phyloP scores from a whole-genome alignment of 2,329 filamentous ascomycete species.

The Helotiales sp. region DNA sequence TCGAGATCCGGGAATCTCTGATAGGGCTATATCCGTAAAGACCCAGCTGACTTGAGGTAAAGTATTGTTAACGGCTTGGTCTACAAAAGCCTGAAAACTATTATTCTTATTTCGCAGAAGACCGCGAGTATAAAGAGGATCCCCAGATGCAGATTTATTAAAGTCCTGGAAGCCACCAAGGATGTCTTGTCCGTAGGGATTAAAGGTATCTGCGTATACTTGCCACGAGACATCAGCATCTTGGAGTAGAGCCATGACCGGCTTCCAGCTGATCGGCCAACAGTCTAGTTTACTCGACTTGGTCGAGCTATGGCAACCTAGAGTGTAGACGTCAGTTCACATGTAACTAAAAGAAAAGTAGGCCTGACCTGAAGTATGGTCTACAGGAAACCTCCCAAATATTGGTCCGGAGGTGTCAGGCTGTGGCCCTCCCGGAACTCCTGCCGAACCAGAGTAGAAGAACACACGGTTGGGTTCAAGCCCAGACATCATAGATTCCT shows the following conservation, averaged over 20 bases:
- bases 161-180: slow-evolving; percentile 45
- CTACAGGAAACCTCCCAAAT: slow-evolving; percentile 43
- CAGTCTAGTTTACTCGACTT: slow-evolving; percentile 41
- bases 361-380: too few species aligned
- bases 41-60: slow-evolving; percentile 53
- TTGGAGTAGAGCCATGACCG: slow-evolving; percentile 43
- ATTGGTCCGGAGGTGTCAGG: slow-evolving; percentile 41
- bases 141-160: slow-evolving; percentile 38
- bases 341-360: too few species aligned
- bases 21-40: slow-evolving; percentile 26
- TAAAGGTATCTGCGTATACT: slow-evolving; percentile 44
- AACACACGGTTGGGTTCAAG: slow-evolving; percentile 46
- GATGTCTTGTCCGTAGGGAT: slow-evolving; percentile 46
- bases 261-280: slow-evolving; percentile 49
- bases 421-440: slow-evolving; percentile 43
- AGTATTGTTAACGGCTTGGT: slow-evolving; percentile 48
- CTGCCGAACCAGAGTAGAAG: slow-evolving; percentile 44
- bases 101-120: background rate
- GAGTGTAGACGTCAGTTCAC: too few species aligned
- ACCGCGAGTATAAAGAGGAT: background rate
- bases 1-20: slow-evolving; percentile 37
- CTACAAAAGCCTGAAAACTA: slow-evolving; percentile 47
- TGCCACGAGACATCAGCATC: slow-evolving; percentile 46
- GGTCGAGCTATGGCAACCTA: too few species aligned
- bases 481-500: slow-evolving; percentile 44